Percentiles rank a stretch among this genome's conserved stretches.
Evolutionary conservation across 257 asterid genomes (phyloP).

Genomic region (Nicotiana benthamiana): DNA sequence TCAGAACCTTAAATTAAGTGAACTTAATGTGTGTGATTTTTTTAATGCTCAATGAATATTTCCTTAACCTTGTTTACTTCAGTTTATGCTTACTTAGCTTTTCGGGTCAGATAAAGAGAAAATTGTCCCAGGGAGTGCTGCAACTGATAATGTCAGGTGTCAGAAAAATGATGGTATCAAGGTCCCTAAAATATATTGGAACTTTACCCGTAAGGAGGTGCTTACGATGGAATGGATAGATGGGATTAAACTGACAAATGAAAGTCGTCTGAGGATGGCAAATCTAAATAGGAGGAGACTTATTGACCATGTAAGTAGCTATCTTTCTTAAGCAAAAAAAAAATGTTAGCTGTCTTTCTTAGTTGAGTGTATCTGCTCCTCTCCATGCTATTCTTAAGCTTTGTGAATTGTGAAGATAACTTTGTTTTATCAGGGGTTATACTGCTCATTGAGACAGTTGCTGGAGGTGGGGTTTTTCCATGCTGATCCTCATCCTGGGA

Average conservation of each 20-base stretch:
- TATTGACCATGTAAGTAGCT: constrained; percentile 63
- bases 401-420: not conserved
- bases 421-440: constrained; percentile 54
- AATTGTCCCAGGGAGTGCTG: constrained; percentile 18
- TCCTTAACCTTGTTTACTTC: not conserved
- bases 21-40: not conserved
- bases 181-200: constrained; percentile 94
- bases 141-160: constrained; percentile 13
- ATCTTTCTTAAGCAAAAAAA: not conserved
- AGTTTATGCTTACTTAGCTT: constrained; percentile 3
- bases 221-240: constrained; percentile 99
- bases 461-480: constrained; percentile 98
- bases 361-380: not conserved
- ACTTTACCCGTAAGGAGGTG: constrained; percentile 72
- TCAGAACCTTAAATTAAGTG: not conserved
- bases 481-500: constrained; percentile 99
- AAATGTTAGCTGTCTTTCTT: not conserved
- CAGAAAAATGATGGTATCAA: constrained; percentile 47
- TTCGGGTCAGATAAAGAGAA: constrained; percentile 39
- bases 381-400: not conserved
- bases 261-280: constrained; percentile 60
- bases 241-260: constrained; percentile 89
- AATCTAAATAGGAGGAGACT: constrained; percentile 65
- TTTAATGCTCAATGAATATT: not conserved
- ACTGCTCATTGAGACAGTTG: constrained; percentile 91